Evolutionary conservation across 1,284 basidiomycete genomes (phyloP).

Genomic region (Ceratobasidium papillatum): DNA sequence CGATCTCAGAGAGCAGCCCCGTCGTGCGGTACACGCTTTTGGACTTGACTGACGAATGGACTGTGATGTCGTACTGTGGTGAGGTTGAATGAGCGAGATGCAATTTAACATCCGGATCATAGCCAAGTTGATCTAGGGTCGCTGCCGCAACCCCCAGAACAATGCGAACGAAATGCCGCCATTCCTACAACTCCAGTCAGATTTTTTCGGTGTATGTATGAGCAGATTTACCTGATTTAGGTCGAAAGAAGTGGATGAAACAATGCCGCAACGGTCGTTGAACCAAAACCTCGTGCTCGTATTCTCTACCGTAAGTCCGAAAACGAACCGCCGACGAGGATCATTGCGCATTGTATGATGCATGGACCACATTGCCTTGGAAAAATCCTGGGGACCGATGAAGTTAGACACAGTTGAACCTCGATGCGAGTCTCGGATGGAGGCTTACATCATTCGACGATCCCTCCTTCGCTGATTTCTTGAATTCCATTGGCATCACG

Average conservation of each 20-base stretch:
- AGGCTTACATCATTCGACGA: not conserved
- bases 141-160: not conserved
- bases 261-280: not conserved
- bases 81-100: not conserved
- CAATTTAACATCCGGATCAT: not conserved
- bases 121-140: not conserved
- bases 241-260: not conserved
- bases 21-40: not conserved
- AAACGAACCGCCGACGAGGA: constrained; percentile 42
- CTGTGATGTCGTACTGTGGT: constrained; percentile 4
- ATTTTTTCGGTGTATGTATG: not conserved
- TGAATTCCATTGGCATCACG: constrained; percentile 18
- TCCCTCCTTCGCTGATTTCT: not conserved
- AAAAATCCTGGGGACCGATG: not conserved
- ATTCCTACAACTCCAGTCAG: not conserved
- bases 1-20: not conserved
- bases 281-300: constrained; percentile 15
- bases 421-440: not conserved
- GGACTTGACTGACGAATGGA: not conserved
- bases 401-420: not conserved
- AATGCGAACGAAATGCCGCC: not conserved
- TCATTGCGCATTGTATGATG: constrained; percentile 42
- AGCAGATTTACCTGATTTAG: not conserved
- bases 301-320: constrained; percentile 43
- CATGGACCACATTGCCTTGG: constrained; percentile 39